phyloP scores from a whole-genome alignment of 2,329 filamentous ascomycete species.

The Pseudogymnoascus sp. region DNA sequence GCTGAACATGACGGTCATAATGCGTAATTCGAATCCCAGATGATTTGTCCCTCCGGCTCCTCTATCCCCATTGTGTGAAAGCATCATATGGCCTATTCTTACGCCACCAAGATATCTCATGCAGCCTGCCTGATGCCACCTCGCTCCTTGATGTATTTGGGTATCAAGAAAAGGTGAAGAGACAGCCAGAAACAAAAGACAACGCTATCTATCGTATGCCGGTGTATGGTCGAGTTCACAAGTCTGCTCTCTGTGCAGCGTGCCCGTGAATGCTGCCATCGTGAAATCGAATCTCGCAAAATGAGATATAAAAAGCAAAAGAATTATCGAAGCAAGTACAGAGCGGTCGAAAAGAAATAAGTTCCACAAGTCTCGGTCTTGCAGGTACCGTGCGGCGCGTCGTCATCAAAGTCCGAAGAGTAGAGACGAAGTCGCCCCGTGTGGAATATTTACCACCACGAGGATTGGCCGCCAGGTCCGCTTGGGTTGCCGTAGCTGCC shows the following conservation, averaged over 20 bases:
- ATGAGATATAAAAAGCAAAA: slow-evolving; percentile 15
- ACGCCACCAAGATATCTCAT: slow-evolving; percentile 18
- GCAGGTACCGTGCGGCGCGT: not conserved
- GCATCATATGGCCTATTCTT: slow-evolving; percentile 6
- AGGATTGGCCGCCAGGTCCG: slow-evolving; percentile 42
- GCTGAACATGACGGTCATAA: slow-evolving; percentile 11
- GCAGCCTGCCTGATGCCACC: slow-evolving; percentile 23
- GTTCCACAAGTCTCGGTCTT: slow-evolving; percentile 8
- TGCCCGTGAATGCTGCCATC: slow-evolving; percentile 24
- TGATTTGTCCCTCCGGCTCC: slow-evolving; percentile 7
- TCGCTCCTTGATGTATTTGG: slow-evolving; percentile 29
- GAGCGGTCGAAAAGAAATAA: not conserved
- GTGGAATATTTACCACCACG: slow-evolving; percentile 45
- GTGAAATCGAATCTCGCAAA: slow-evolving; percentile 27
- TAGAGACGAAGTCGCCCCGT: slow-evolving; percentile 18
- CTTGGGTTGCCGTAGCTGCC: slow-evolving; percentile 49
- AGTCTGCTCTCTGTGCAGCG: slow-evolving; percentile 22
- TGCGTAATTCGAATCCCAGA: slow-evolving; percentile 9
- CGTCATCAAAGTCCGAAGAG: slow-evolving; percentile 9
- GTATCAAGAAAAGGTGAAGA: slow-evolving; percentile 25
- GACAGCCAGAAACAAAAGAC: slow-evolving; percentile 30
- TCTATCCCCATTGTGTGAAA: slow-evolving; percentile 9
- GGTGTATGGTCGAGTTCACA: slow-evolving; percentile 26
- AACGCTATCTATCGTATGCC: slow-evolving; percentile 34
- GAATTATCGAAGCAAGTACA: slow-evolving; percentile 15